phyloP scores from a whole-genome alignment of 2,329 filamentous ascomycete genomes.

The Pseudocercospora vitis region DNA sequence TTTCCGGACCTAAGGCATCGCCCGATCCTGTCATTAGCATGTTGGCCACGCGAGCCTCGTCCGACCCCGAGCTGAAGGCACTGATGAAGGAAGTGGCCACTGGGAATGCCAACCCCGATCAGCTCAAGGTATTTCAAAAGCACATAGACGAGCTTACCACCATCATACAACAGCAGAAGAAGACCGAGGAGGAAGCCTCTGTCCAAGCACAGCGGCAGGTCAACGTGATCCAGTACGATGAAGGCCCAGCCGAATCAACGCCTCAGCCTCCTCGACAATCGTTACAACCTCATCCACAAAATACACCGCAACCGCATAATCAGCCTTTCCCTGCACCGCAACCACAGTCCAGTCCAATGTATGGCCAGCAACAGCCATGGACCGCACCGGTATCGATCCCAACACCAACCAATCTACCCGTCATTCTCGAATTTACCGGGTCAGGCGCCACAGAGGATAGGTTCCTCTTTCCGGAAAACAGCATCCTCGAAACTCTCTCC shows the following conservation, averaged over 20 bases:
- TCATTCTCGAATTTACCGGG: slow-evolving; percentile 64
- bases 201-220: slow-evolving; percentile 16
- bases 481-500: slow-evolving; percentile 67
- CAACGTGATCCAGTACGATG: slow-evolving; percentile 30
- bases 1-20: slow-evolving; percentile 31
- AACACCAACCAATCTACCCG: slow-evolving; percentile 56
- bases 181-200: slow-evolving; percentile 26
- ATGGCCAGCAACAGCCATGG: slow-evolving; percentile 31
- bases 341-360: slow-evolving; percentile 14
- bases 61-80: slow-evolving; percentile 69
- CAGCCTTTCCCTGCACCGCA: slow-evolving; percentile 16
- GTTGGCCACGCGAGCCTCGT: slow-evolving; percentile 72
- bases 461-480: slow-evolving; percentile 76
- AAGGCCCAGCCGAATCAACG: slow-evolving; percentile 17
- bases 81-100: slow-evolving; percentile 82
- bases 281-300: slow-evolving; percentile 14
- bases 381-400: slow-evolving; percentile 37
- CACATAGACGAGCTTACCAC: slow-evolving; percentile 76
- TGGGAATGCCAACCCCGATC: slow-evolving; percentile 68
- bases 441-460: slow-evolving; percentile 66
- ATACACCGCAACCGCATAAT: slow-evolving; percentile 5
- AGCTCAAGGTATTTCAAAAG: slow-evolving; percentile 73
- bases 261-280: slow-evolving; percentile 17
- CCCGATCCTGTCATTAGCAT: slow-evolving; percentile 79
- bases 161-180: slow-evolving; percentile 47